A percentile compares a stretch with the other conserved stretches of the same genome.
These are phyloP conservation scores for Adansonia grandidieri DNA, from an alignment of 441 rosid genomes.

Conservation along the genomic window DNA sequence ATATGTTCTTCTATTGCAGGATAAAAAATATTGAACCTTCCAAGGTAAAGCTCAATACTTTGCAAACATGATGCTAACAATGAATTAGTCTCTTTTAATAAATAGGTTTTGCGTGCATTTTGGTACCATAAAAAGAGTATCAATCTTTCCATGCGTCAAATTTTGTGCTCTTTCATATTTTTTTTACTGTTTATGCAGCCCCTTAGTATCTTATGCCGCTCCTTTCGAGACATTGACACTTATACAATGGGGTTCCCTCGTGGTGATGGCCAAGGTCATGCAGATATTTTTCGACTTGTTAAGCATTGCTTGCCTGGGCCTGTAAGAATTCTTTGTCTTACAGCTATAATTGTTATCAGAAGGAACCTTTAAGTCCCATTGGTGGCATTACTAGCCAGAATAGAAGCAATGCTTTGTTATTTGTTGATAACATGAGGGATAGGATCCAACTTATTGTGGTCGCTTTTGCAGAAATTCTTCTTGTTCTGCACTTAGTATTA, in stretches of 20 bases:
- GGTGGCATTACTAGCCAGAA: conserved; percentile 10
- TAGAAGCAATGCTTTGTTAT: conserved; percentile 1
- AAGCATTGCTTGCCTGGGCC: conserved; percentile 97
- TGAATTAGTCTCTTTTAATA: background rate
- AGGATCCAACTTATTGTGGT: conserved; percentile 15
- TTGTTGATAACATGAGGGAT: conserved; percentile 16
- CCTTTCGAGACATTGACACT: conserved; percentile 79
- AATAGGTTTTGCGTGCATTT: conserved; percentile 1
- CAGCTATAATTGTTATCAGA: conserved; percentile 11
- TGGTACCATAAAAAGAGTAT: background rate
- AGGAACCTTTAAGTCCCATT: conserved; percentile 18
- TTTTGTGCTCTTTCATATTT: conserved; percentile 23
- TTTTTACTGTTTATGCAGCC: conserved; percentile 61
- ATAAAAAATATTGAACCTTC: conserved; percentile 80
- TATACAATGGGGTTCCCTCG: conserved; percentile 83
- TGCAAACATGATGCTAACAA: background rate
- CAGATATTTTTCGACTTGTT: conserved; percentile 83
- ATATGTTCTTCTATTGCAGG: conserved; percentile 51
- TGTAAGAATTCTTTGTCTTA: conserved; percentile 51
- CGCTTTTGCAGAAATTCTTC: conserved; percentile 16
- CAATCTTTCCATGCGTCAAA: background rate
- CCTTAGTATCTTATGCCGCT: conserved; percentile 86
- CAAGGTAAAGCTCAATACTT: conserved; percentile 56
- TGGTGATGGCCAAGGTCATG: conserved; percentile 88
- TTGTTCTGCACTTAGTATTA: background rate